Conservation (phyloP, 139 green algal species). For the Pleodorina starrii region DNA sequence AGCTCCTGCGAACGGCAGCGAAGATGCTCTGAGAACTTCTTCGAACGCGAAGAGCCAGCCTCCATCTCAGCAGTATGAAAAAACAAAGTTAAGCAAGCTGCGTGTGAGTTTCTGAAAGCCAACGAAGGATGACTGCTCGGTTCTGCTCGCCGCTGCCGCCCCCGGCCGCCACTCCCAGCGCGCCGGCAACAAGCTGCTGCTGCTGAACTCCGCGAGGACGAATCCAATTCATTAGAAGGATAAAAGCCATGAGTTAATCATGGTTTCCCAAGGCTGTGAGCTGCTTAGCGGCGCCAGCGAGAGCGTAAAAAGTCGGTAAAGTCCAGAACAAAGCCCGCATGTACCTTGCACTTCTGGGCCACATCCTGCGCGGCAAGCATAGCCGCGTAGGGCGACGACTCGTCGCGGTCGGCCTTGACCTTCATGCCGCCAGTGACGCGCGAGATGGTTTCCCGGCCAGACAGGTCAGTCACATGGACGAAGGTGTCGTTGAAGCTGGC, state of each 20-base stretch:
- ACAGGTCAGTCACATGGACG: conserved; percentile 99
- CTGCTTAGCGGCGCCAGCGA: neutral
- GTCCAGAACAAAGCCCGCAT: neutral
- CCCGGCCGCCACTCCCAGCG: conserved; percentile 21
- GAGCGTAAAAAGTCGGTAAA: neutral
- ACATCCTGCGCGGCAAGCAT: conserved; percentile 99
- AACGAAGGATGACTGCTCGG: neutral
- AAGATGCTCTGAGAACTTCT: neutral
- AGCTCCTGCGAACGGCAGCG: conserved; percentile 88
- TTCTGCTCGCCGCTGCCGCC: conserved; percentile 1
- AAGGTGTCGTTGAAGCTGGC: conserved; percentile 99
- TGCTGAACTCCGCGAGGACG: no score
- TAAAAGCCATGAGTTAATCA: no score
- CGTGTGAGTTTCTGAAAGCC: no score
- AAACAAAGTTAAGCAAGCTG: neutral
- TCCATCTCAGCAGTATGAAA: no score
- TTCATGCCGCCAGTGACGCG: conserved; percentile 99
- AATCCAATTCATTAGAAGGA: no score
- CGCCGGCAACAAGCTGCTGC: conserved; percentile 23
- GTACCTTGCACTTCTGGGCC: conserved; percentile 96
- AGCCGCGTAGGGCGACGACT: conserved; percentile 98
- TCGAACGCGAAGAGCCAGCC: neutral
- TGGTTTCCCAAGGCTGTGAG: no score
- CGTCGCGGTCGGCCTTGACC: conserved; percentile 99
- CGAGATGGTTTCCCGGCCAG: conserved; percentile 97